These are phyloP conservation scores for Cryptococcus sp. DNA, from an alignment of 1,284 basidiomycete genomes.

Conservation along the genomic window DNA sequence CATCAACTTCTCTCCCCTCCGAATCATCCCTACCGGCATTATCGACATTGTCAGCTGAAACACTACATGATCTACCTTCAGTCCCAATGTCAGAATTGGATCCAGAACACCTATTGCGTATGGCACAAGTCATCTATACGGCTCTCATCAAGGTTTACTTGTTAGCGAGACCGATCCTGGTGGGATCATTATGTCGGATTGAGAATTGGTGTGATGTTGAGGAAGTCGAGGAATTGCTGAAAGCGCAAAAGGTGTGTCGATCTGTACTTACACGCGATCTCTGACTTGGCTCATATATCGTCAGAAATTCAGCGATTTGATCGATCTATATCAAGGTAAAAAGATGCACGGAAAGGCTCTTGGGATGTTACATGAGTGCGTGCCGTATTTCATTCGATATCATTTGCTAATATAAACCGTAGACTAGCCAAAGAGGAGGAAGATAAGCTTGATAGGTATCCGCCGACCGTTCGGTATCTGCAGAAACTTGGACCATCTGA, in stretches of 20 bases:
- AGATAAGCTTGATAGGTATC: conserved; percentile 71
- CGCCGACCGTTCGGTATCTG: conserved; percentile 81
- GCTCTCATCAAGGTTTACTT: conserved; percentile 92
- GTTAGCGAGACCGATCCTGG: conserved; percentile 70
- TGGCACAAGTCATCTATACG: conserved; percentile 92
- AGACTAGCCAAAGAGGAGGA: conserved; percentile 76
- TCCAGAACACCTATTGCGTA: conserved; percentile 73
- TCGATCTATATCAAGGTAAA: conserved; percentile 88
- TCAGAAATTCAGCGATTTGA: conserved; percentile 85
- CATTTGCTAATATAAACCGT: background rate
- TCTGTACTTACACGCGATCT: background rate
- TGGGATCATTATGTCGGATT: conserved; percentile 83
- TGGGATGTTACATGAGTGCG: conserved; percentile 71
- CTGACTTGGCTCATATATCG: background rate
- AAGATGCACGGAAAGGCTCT: conserved; percentile 91
- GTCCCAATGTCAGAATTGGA: conserved; percentile 64
- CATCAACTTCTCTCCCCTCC: conserved; percentile 62
- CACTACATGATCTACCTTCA: conserved; percentile 64
- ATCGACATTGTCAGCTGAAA: conserved; percentile 55
- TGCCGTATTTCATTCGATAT: conserved; percentile 5
- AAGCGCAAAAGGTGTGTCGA: conserved; percentile 64
- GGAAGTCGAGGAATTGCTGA: conserved; percentile 85
- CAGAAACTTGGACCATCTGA: conserved; percentile 82
- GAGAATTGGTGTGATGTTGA: conserved; percentile 97
- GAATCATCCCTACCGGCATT: conserved; percentile 39